Evolutionary conservation across 2,329 filamentous ascomycete genomes (phyloP).

Genomic region (Colletotrichum cereale): DNA sequence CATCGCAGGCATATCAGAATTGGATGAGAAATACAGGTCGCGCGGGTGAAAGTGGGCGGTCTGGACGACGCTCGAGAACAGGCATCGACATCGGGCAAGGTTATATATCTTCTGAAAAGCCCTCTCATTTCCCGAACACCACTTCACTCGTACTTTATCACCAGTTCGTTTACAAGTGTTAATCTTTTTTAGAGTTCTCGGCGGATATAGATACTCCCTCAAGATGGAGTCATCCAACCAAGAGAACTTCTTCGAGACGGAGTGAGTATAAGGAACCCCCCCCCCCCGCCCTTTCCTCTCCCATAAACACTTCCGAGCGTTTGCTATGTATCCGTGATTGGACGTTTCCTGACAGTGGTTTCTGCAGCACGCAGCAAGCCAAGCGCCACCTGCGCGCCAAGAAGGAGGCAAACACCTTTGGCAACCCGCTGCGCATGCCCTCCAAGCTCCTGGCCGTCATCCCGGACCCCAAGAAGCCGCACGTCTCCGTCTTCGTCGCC

Average conservation of each 20-base stretch:
- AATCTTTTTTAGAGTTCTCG: neutral
- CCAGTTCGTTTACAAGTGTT: neutral
- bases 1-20: conserved; percentile 32
- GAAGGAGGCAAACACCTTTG: conserved; percentile 82
- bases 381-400: conserved; percentile 56
- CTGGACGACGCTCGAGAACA: neutral
- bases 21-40: conserved; percentile 38
- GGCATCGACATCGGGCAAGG: conserved; percentile 5
- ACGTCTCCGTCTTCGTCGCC: conserved; percentile 78
- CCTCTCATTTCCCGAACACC: neutral
- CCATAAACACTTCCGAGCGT: conserved; percentile 46
- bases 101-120: no score
- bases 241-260: conserved; percentile 92
- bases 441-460: conserved; percentile 87
- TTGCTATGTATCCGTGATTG: neutral
- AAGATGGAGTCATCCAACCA: conserved; percentile 80
- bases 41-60: conserved; percentile 19
- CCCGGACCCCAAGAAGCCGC: conserved; percentile 72
- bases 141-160: neutral
- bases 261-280: conserved; percentile 65
- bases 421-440: conserved; percentile 81
- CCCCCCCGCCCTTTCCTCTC: neutral
- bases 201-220: conserved; percentile 33
- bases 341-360: neutral
- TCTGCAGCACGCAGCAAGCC: conserved; percentile 22